Evolutionary conservation across 2,329 filamentous ascomycete genomes (phyloP).

Genomic region (Pseudomassariella vexata): DNA sequence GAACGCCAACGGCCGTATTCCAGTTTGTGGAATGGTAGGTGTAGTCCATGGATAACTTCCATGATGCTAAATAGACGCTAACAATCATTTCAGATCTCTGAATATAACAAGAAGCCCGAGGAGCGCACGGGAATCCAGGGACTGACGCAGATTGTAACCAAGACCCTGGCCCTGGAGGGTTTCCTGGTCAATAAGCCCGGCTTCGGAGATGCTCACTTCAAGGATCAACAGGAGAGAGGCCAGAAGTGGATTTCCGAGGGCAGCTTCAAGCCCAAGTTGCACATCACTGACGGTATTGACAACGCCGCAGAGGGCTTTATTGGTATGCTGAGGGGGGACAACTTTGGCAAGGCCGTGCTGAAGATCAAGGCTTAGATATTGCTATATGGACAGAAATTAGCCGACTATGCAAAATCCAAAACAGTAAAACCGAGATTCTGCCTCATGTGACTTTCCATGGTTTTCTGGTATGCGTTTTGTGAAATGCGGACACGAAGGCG

Average conservation of each 20-base stretch:
- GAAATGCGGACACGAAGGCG: too few species aligned
- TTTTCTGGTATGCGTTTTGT: too few species aligned
- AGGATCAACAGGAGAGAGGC: constrained; percentile 71
- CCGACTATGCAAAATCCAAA: too few species aligned
- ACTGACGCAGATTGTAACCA: constrained; percentile 57
- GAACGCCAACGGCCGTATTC: constrained; percentile 59
- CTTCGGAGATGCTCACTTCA: constrained; percentile 59
- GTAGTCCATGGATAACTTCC: background rate
- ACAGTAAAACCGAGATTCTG: too few species aligned
- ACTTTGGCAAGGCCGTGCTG: constrained; percentile 81
- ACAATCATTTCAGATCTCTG: constrained; percentile 47
- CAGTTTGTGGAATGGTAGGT: constrained; percentile 58
- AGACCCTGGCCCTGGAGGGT: constrained; percentile 68
- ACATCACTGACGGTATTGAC: constrained; percentile 71
- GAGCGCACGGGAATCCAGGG: constrained; percentile 64
- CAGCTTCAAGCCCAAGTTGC: constrained; percentile 63
- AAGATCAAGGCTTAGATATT: constrained; percentile 51
- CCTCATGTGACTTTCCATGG: too few species aligned
- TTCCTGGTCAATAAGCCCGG: constrained; percentile 66
- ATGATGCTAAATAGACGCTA: constrained; percentile 2
- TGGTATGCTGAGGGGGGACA: constrained; percentile 70
- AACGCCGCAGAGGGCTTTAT: constrained; percentile 68
- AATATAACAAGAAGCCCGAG: constrained; percentile 58
- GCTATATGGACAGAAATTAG: too few species aligned
- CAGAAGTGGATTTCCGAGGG: constrained; percentile 73